Base-by-base conservation (phyloP, 106 monocot species). In the Dendrobium chrysotoxum region DNA sequence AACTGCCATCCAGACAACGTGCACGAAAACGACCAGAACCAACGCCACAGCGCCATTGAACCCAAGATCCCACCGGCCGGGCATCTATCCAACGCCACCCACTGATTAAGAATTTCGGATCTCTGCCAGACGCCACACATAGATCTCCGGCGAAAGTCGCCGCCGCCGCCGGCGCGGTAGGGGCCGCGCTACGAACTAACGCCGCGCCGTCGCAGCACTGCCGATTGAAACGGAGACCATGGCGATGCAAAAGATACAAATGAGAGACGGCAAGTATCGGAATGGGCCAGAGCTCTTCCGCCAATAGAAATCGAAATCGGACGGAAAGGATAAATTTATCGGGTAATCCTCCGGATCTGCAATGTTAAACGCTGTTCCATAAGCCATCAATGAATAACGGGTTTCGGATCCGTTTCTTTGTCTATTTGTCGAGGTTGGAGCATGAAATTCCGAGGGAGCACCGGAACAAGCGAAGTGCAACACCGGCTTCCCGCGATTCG, bases 31-130 rank as follows among this genome's bases (percentile, higher is more conserved):
- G 68, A 85, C 0, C 21, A 77, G 7, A 42, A 73, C 16, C 77
- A 54, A 70, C 47, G 80, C 77, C 40, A 58, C 39, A 39, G 80
- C 76, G 40, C 35, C 72, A 16, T 55, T 15, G 78, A 85, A 55
- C 71, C 81, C 76, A 77, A 81, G 77, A 81, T 81, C 78, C 55
- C 20, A 77, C 70, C 81, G 25, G 57, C 35, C 28, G 71, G 42
- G 81, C 85, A 85, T 81, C 55, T 81, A 85, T 58, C 30, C 71
- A 4, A 30, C 71, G 31, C 71, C 26, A 13, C 71, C 28, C 13
- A 71, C 71, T 35, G 11, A 30, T 50, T 31, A 35, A 71, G 30
- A 35, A 71, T 15, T 31, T 28, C 71, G 15, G 15, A 13, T 3
- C 71, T 26, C 71, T 30, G 35, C 4, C 1, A 8, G 5, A 13